Percentiles rank a stretch among this genome's conserved stretches.
Evolutionary conservation across 1,139 yeast genomes (phyloP).

Genomic region (Yamadazyma aaseri): DNA sequence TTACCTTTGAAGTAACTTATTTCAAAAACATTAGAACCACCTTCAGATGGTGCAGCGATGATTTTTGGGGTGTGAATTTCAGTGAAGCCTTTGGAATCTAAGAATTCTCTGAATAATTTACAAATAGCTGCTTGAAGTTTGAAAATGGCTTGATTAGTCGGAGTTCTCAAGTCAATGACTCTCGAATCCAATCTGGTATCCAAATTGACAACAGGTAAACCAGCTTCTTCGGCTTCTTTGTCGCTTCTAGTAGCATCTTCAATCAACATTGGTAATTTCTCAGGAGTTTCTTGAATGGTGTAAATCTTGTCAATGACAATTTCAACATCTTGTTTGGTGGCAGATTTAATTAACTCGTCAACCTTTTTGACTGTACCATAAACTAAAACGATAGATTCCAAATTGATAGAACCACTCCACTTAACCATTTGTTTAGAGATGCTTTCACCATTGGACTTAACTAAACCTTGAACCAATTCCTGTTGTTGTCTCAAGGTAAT

Average conservation of each 20-base stretch:
- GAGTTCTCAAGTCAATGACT: slow-evolving; percentile 94
- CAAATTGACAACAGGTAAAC: slow-evolving; percentile 89
- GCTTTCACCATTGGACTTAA: slow-evolving; percentile 58
- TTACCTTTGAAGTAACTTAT: slow-evolving; percentile 88
- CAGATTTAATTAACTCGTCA: slow-evolving; percentile 83
- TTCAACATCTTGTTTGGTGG: slow-evolving; percentile 90
- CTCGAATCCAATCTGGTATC: slow-evolving; percentile 95
- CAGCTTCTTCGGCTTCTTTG: slow-evolving; percentile 89
- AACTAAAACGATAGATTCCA: slow-evolving; percentile 90
- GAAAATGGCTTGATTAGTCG: slow-evolving; percentile 96
- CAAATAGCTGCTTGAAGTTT: slow-evolving; percentile 90
- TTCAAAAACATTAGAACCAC: slow-evolving; percentile 96
- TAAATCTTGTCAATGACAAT: slow-evolving; percentile 70
- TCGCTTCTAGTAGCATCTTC: slow-evolving; percentile 97
- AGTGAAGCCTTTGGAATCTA: slow-evolving; percentile 63
- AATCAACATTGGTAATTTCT: slow-evolving; percentile 86
- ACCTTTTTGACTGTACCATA: slow-evolving; percentile 83
- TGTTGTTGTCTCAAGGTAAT: slow-evolving; percentile 89
- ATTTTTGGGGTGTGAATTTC: slow-evolving; percentile 97
- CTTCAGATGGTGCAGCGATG: slow-evolving; percentile 94
- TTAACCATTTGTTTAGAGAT: slow-evolving; percentile 95
- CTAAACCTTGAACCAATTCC: slow-evolving; percentile 76
- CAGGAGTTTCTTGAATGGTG: slow-evolving; percentile 85
- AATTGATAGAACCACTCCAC: slow-evolving; percentile 84
- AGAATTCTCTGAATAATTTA: slow-evolving; percentile 83